Conservation (phyloP, 73 alveolate species). For the Effrenium voratum region DNA sequence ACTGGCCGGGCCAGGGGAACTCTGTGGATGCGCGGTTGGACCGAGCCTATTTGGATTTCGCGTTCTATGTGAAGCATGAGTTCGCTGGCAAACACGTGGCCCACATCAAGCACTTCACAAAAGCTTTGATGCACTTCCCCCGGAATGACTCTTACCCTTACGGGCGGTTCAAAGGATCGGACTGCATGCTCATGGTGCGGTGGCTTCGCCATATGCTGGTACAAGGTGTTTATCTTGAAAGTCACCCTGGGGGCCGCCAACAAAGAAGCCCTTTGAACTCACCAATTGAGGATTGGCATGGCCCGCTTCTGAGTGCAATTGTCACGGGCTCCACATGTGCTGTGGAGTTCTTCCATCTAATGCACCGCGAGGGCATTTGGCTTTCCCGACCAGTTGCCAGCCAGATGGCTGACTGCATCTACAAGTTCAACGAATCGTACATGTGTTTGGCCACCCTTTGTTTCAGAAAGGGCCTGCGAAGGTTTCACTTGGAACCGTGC, state of each 20-base stretch:
- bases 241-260: neutral
- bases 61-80: slow-evolving; percentile 10
- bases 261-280: neutral
- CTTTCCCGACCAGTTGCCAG: neutral
- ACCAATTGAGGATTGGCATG: neutral
- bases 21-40: neutral
- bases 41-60: slow-evolving; percentile 31
- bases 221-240: neutral
- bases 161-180: slow-evolving; percentile 37
- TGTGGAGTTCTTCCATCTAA: slow-evolving; percentile 13
- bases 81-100: slow-evolving; percentile 10
- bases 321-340: neutral
- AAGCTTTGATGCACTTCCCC: slow-evolving; percentile 13
- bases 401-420: neutral
- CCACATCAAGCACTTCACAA: slow-evolving; percentile 40
- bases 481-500: slow-evolving; percentile 22
- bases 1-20: neutral
- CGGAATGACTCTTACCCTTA: slow-evolving; percentile 15
- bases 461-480: neutral
- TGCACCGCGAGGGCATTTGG: slow-evolving; percentile 44
- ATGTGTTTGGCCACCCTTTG: neutral
- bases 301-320: neutral
- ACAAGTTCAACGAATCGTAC: neutral
- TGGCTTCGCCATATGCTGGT: slow-evolving; percentile 24
- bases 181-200: slow-evolving; percentile 30